Percentiles rank a stretch among this genome's conserved stretches.
Evolutionary conservation across 768 basidiomycete species (phyloP).

Genomic region (Termitomyces sp.): DNA sequence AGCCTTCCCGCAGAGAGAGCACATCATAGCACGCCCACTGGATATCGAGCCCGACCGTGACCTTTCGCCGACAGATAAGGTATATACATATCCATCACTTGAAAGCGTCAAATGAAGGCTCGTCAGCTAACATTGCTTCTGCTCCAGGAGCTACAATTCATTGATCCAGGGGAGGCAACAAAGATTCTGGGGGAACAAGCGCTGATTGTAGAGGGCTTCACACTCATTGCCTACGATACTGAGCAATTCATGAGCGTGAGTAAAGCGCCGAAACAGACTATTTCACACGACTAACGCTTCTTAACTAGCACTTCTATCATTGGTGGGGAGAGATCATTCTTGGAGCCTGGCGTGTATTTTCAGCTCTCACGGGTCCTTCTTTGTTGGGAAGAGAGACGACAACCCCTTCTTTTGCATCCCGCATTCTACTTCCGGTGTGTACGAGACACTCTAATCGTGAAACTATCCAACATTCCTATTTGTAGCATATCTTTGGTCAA

Average conservation of each 20-base stretch:
- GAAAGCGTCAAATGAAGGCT: neutral
- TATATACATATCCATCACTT: neutral
- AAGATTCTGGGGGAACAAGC: slow-evolving; percentile 13
- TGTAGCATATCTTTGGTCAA: slow-evolving; percentile 13
- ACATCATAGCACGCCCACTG: slow-evolving; percentile 33
- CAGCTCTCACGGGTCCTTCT: slow-evolving; percentile 5
- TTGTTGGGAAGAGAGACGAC: neutral
- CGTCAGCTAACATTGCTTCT: neutral
- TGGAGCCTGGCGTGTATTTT: slow-evolving; percentile 19
- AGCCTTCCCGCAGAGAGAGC: slow-evolving; percentile 37
- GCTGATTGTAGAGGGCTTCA: slow-evolving; percentile 12
- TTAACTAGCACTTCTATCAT: slow-evolving; percentile 18
- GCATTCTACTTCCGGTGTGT: slow-evolving; percentile 18
- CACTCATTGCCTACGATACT: slow-evolving; percentile 17
- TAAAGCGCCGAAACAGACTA: neutral
- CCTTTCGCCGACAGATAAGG: slow-evolving; percentile 25
- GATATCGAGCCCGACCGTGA: slow-evolving; percentile 17
- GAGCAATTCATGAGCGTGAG: slow-evolving; percentile 20
- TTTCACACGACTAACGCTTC: neutral
- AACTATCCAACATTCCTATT: neutral
- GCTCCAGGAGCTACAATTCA: slow-evolving; percentile 15
- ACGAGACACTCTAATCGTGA: neutral
- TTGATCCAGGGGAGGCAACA: slow-evolving; percentile 11
- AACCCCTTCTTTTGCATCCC: slow-evolving; percentile 8
- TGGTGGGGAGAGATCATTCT: slow-evolving; percentile 23